Conservation (phyloP, 2,329 filamentous ascomycete species). For the Daldinia eschscholtzii region DNA sequence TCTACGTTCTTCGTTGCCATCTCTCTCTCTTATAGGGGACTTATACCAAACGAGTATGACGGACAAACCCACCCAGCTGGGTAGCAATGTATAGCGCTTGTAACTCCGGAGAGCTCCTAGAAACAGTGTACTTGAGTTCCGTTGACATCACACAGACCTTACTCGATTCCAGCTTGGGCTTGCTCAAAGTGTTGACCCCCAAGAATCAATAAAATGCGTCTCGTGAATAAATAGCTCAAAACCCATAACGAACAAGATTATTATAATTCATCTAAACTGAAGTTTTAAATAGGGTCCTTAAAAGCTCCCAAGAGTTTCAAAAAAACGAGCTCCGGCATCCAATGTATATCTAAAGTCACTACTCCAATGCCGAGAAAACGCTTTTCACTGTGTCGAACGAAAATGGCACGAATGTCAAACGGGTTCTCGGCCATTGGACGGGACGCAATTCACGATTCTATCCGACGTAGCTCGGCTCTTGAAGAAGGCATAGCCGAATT, state of each 20-base stretch:
- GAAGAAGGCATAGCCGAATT: slow-evolving; percentile 28
- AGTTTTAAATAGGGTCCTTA: slow-evolving; percentile 18
- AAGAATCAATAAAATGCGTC: slow-evolving; percentile 31
- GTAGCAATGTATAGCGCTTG: slow-evolving; percentile 24
- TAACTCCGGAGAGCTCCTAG: slow-evolving; percentile 41
- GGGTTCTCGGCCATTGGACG: slow-evolving; percentile 48
- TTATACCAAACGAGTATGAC: slow-evolving; percentile 22
- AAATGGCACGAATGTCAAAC: slow-evolving; percentile 50
- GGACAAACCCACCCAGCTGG: slow-evolving; percentile 21
- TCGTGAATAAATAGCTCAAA: slow-evolving; percentile 45
- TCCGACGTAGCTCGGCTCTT: slow-evolving; percentile 51
- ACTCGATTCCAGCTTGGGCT: slow-evolving; percentile 25
- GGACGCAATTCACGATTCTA: slow-evolving; percentile 47
- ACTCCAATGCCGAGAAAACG: slow-evolving; percentile 42
- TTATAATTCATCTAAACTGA: slow-evolving; percentile 36
- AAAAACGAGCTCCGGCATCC: slow-evolving; percentile 11
- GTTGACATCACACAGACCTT: slow-evolving; percentile 39
- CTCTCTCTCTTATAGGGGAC: neutral
- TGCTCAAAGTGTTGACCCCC: slow-evolving; percentile 26
- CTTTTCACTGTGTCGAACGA: slow-evolving; percentile 47
- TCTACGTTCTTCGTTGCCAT: neutral
- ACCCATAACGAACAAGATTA: slow-evolving; percentile 31
- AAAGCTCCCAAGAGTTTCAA: slow-evolving; percentile 33
- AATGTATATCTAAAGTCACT: slow-evolving; percentile 47
- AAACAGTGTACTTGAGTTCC: slow-evolving; percentile 41